Conservation (phyloP, 106 monocot species). For the Triglochin maritima region DNA sequence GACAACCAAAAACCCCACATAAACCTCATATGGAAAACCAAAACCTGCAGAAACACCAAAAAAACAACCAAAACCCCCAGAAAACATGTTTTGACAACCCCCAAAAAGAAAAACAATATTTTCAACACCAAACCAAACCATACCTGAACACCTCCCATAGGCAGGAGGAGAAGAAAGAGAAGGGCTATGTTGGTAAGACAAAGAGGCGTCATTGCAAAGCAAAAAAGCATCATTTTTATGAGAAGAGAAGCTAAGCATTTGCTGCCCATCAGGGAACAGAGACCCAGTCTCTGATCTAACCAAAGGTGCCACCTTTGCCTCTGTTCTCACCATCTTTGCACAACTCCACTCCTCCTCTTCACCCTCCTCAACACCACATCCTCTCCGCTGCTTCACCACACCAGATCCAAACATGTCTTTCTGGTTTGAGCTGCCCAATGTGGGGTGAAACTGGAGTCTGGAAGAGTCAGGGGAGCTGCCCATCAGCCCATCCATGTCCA, state of each 20-base stretch:
- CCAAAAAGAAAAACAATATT: background rate
- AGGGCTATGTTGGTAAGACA: constrained; percentile 24
- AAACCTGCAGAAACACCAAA: no score
- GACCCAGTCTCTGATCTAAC: constrained; percentile 25
- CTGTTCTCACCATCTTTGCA: constrained; percentile 21
- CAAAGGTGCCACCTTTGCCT: constrained; percentile 13
- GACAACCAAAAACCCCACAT: background rate
- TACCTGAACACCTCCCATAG: constrained; percentile 36
- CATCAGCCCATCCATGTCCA: constrained; percentile 30
- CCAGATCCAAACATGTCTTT: constrained; percentile 9
- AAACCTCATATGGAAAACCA: no score
- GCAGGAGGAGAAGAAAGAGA: constrained; percentile 8
- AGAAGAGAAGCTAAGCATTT: constrained; percentile 80
- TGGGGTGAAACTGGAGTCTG: constrained; percentile 4
- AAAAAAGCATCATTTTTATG: constrained; percentile 24
- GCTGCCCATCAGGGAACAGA: constrained; percentile 46
- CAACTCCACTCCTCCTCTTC: constrained; percentile 29
- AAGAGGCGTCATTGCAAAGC: constrained; percentile 19
- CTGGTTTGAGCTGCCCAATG: constrained; percentile 20
- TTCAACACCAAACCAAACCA: background rate
- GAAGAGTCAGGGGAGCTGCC: constrained; percentile 18
- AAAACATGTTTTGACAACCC: background rate
- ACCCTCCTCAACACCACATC: constrained; percentile 16
- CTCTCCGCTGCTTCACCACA: constrained; percentile 30
- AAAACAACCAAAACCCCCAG: no score